Evolutionary conservation across 805 yeast genomes (phyloP).

Genomic region (Starmerella etchellsii): DNA sequence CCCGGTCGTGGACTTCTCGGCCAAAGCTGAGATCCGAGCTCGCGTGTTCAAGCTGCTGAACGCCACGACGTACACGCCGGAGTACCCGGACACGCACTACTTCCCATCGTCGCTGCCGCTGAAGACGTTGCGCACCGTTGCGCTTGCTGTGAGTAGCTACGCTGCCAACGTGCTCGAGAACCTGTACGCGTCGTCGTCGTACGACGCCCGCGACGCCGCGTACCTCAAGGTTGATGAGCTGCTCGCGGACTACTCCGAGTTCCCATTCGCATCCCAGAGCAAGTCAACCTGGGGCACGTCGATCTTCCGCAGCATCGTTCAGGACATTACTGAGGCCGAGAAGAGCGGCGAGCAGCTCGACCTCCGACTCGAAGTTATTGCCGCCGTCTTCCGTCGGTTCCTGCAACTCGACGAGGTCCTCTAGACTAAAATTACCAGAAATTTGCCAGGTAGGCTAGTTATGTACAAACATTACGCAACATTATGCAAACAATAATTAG

Average conservation of each 20-base stretch:
- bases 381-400: constrained; percentile 83
- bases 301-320: constrained; percentile 30
- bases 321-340: neutral
- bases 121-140: constrained; percentile 61
- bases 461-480: constrained; percentile 13
- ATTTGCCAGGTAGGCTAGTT: neutral
- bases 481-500: no score
- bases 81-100: constrained; percentile 41
- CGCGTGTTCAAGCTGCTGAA: constrained; percentile 61
- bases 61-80: constrained; percentile 45
- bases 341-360: constrained; percentile 6
- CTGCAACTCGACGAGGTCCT: constrained; percentile 63
- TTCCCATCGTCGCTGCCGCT: constrained; percentile 59
- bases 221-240: constrained; percentile 90
- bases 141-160: constrained; percentile 76
- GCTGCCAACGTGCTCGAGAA: constrained; percentile 96
- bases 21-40: constrained; percentile 68
- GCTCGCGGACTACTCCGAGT: constrained; percentile 66
- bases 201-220: constrained; percentile 84
- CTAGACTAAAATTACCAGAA: no score
- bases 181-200: constrained; percentile 55
- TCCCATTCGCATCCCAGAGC: constrained; percentile 58
- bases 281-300: constrained; percentile 32
- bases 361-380: constrained; percentile 76
- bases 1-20: constrained; percentile 75